These are phyloP conservation scores for Akebia trifoliata DNA, from an alignment of 164 flowering plant genomes.

Conservation along the genomic window DNA sequence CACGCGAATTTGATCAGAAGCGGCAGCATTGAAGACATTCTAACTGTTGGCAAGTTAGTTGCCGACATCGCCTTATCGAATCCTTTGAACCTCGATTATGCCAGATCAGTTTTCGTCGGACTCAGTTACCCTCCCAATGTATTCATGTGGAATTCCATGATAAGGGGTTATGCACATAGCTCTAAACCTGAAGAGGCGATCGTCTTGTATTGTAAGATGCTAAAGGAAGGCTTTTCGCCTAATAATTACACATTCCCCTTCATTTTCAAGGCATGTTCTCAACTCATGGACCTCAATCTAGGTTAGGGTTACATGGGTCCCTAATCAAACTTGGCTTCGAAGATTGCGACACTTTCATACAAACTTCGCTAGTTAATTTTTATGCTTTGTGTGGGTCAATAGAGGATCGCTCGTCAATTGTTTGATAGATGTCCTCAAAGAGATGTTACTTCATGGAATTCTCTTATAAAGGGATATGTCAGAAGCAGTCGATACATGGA, in stretches of 20 bases:
- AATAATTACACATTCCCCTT: constrained; percentile 31
- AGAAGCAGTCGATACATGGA: constrained; percentile 14
- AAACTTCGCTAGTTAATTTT: constrained; percentile 22
- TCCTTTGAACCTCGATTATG: constrained; percentile 20
- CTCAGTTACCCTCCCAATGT: constrained; percentile 17
- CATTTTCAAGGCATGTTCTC: constrained; percentile 24
- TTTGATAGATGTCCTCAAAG: constrained; percentile 18
- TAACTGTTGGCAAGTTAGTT: constrained; percentile 20
- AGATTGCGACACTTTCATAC: constrained; percentile 23
- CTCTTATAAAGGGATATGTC: constrained; percentile 28
- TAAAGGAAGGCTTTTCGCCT: constrained; percentile 15
- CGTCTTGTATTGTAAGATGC: constrained; percentile 13
- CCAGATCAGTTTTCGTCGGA: constrained; percentile 13
- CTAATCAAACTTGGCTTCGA: constrained; percentile 21
- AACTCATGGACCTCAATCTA: constrained; percentile 16
- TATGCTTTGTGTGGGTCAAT: constrained; percentile 24
- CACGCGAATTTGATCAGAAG: constrained; percentile 24
- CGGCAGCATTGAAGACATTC: constrained; percentile 16
- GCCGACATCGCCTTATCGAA: constrained; percentile 19
- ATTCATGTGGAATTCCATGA: constrained; percentile 32
- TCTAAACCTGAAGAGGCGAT: constrained; percentile 16
- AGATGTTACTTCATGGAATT: constrained; percentile 32
- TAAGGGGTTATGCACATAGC: constrained; percentile 26
- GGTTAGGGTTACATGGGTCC: constrained; percentile 18
- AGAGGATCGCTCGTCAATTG: constrained; percentile 19